Conservation (phyloP, 2,329 filamentous ascomycete genomes). For the Beauveria varroae region DNA sequence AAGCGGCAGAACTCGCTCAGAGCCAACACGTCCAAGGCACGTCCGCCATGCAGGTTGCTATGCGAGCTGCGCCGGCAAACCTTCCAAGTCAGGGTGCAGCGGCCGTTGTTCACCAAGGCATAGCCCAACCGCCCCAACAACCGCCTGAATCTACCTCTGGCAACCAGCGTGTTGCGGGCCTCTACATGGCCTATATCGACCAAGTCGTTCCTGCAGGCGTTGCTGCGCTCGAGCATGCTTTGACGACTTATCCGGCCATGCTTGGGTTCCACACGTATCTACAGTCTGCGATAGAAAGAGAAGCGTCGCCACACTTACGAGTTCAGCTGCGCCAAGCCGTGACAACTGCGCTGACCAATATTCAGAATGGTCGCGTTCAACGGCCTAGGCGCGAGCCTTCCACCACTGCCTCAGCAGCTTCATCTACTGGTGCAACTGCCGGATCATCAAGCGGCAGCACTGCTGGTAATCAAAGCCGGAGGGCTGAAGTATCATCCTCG, state of each 20-base stretch:
- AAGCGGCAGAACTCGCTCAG: conserved; percentile 50
- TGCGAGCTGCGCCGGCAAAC: not conserved
- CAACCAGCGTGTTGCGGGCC: conserved; percentile 27
- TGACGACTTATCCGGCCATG: conserved; percentile 41
- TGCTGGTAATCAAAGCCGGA: not conserved
- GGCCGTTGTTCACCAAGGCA: not conserved
- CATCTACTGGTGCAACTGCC: not conserved
- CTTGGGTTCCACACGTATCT: conserved; percentile 41
- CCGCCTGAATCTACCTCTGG: conserved; percentile 10
- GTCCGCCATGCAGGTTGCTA: not conserved
- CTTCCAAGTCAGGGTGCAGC: not conserved
- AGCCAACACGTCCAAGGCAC: not conserved
- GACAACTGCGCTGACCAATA: conserved; percentile 35
- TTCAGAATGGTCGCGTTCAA: conserved; percentile 25
- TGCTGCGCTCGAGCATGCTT: conserved; percentile 35
- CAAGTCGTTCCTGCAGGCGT: conserved; percentile 43
- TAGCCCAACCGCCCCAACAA: conserved; percentile 7
- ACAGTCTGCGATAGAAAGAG: conserved; percentile 43
- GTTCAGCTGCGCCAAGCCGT: conserved; percentile 44
- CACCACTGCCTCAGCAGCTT: not conserved
- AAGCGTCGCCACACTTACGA: conserved; percentile 39
- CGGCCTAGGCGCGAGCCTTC: not conserved
- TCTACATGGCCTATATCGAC: conserved; percentile 47
- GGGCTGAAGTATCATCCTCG: not conserved
- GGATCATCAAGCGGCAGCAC: not conserved